These are phyloP conservation scores for Nematocida sp. DNA, from an alignment of 371 early-diverging fungal species.

Conservation along the genomic window DNA sequence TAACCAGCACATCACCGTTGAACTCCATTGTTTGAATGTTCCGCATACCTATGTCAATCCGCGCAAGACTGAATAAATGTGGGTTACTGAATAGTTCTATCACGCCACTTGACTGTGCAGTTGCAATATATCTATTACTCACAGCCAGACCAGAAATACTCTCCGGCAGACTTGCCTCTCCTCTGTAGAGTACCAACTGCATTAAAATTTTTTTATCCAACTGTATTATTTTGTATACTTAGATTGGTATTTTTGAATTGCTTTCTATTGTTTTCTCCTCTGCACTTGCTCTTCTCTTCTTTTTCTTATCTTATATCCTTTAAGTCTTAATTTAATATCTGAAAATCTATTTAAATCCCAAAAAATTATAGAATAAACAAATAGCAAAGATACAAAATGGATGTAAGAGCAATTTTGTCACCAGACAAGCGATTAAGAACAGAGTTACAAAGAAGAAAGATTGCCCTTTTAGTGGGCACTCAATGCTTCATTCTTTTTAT, in stretches of 20 bases:
- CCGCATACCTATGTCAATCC: conserved; percentile 24
- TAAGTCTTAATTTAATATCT: conserved; percentile 23
- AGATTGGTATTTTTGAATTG: background rate
- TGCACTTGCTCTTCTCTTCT: background rate
- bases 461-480: conserved; percentile 12
- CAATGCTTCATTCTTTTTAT: conserved; percentile 29
- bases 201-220: conserved; percentile 18
- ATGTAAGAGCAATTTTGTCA: background rate
- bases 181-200: conserved; percentile 26
- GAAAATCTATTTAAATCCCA: conserved; percentile 14
- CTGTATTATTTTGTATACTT: conserved; percentile 7
- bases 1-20: conserved; percentile 20
- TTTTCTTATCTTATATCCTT: background rate
- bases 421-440: background rate
- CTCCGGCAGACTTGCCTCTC: conserved; percentile 12
- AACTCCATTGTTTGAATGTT: conserved; percentile 11
- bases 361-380: conserved; percentile 20
- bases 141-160: conserved; percentile 32
- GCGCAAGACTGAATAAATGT: background rate
- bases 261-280: background rate
- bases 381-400: background rate
- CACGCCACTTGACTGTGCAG: conserved; percentile 21
- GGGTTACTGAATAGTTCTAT: conserved; percentile 30
- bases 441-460: conserved; percentile 40
- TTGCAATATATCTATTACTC: conserved; percentile 25